phyloP scores from a whole-genome alignment of 805 yeast species.

The Pichia paraexigua region DNA sequence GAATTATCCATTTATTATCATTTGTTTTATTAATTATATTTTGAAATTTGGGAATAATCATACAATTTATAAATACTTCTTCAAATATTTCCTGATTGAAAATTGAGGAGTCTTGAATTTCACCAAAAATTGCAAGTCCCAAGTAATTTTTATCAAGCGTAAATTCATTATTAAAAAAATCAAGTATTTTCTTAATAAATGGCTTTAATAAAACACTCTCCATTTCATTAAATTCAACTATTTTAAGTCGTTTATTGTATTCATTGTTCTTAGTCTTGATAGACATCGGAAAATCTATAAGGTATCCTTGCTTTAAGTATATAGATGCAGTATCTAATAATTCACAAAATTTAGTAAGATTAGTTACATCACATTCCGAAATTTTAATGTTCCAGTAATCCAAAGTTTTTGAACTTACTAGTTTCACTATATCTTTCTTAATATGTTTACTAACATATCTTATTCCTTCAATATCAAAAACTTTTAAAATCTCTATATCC shows the following conservation, averaged over 20 bases:
- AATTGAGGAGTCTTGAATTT: slow-evolving; percentile 6
- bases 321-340: slow-evolving; percentile 19
- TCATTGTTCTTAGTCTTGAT: not conserved
- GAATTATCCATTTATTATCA: not conserved
- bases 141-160: not conserved
- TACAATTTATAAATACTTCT: not conserved
- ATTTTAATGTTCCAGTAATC: slow-evolving; percentile 18
- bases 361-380: slow-evolving; percentile 32
- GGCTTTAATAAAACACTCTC: slow-evolving; percentile 7
- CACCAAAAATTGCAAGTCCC: slow-evolving; percentile 28
- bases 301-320: not conserved
- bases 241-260: not conserved
- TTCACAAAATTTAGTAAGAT: slow-evolving; percentile 22
- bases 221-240: not conserved
- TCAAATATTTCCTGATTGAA: not conserved
- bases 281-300: not conserved
- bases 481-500: not conserved
- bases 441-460: not conserved
- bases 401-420: slow-evolving; percentile 17
- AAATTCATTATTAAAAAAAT: slow-evolving; percentile 4
- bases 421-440: slow-evolving; percentile 7
- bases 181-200: not conserved
- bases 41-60: not conserved
- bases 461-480: not conserved
- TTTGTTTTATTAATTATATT: not conserved